Base-by-base conservation (phyloP, 1,139 yeast genomes). In the Saccharomycopsis crataegensis region DNA sequence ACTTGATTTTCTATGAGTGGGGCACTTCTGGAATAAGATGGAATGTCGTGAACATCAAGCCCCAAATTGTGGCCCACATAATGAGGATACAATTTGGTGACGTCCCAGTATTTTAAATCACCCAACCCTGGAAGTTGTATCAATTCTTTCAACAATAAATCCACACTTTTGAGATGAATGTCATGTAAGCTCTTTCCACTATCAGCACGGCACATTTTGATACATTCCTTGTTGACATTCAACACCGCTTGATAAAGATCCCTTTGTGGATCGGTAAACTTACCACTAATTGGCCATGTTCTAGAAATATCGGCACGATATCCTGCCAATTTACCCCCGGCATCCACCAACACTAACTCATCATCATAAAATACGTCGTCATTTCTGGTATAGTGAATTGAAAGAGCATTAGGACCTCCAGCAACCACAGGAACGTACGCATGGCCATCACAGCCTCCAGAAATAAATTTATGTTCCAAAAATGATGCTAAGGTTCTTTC, bases 381-480 rank as follows among this genome's bases (percentile, higher is more conserved):
- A 64, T 91, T 91, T 58, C 95, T 74, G 0, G 96, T 90, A 66
- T 91, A 91, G 67, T 91, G 98, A 57, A 93, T 89, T 44, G 93
- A 85, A 46, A 90, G 71, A 0, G 96, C 89, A 65, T 90, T 90
- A 31, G 77, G 69, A 2, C 99, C 99, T 45, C 96, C 86, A 1
- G 98, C 99, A 8, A 94, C 96, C 8, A 94, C 99, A 0, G 99
- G 98, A 36, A 91, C 79, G 65, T 94, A 94, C 0, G 97, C 98
- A 46, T 86, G 80, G 59, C 80, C 80, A 36, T 36, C n/a, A 67
- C 97, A 90, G 0, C 99, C 99, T 33, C 91, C 89, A 50, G 80
- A 75, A 8, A 86, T 79, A 67, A 93, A 91, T 62, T 83, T 79
- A 66, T 88, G 88, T 59, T 91, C 96, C 57, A 94, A 71, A 64